Percentiles rank a stretch among this genome's conserved stretches.
Evolutionary conservation across 169 alveolate species (phyloP).

Genomic region (Pseudocohnilembus persalinus): DNA sequence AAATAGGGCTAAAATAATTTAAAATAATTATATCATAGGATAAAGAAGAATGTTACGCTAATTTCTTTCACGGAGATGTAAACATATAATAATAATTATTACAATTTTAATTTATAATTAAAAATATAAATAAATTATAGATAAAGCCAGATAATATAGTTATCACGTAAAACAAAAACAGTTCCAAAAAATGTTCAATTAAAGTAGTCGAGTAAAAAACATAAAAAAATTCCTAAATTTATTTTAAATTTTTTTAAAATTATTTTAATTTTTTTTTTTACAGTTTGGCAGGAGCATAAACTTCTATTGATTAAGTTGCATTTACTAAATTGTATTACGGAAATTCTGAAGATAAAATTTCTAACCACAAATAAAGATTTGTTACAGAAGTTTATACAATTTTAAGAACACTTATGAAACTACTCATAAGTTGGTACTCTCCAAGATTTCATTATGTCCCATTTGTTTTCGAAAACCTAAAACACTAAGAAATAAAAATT

Average conservation of each 20-base stretch:
- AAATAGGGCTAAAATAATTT: too few species aligned
- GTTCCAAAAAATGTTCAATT: neutral
- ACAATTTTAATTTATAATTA: too few species aligned
- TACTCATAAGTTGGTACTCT: neutral
- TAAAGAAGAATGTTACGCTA: too few species aligned
- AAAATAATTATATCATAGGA: too few species aligned
- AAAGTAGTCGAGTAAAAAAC: neutral
- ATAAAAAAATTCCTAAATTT: too few species aligned
- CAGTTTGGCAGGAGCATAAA: neutral
- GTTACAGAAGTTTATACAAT: neutral
- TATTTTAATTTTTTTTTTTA: too few species aligned
- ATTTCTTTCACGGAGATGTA: neutral
- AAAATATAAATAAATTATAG: neutral
- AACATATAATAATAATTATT: too few species aligned
- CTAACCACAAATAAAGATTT: neutral
- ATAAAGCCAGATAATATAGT: neutral
- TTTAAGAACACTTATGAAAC: neutral
- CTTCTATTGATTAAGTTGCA: neutral
- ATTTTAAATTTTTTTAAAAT: too few species aligned
- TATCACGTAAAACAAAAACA: neutral
- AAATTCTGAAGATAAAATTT: too few species aligned
- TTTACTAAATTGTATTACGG: neutral
- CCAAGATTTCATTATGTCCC: neutral
- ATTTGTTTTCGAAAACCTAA: neutral
- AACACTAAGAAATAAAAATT: too few species aligned